Conservation (phyloP, 257 asterid genomes). For the Solanum chilense region DNA sequence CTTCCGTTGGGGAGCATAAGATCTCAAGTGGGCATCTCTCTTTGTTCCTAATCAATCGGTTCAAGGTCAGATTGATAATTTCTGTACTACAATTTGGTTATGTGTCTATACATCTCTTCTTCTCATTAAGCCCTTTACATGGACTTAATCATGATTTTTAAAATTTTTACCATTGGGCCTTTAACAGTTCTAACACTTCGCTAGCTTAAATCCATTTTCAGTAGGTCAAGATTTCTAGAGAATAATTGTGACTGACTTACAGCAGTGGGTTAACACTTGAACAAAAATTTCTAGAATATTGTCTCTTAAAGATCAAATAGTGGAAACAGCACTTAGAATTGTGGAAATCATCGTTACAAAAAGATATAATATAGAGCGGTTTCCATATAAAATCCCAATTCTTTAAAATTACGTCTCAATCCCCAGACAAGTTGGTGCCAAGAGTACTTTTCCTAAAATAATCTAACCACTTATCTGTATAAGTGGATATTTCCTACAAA, state of each 20-base stretch:
- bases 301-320: neutral
- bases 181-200: neutral
- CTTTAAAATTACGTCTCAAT: neutral
- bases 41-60: constrained; percentile 54
- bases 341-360: neutral
- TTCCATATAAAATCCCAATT: neutral
- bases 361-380: neutral
- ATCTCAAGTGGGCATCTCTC: constrained; percentile 74
- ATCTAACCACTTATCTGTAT: neutral
- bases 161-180: neutral
- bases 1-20: constrained; percentile 79
- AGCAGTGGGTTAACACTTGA: neutral
- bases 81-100: neutral
- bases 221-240: neutral
- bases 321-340: neutral
- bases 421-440: neutral
- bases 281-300: neutral
- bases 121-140: neutral
- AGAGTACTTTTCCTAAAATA: neutral
- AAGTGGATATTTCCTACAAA: neutral
- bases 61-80: constrained; percentile 56
- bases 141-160: neutral
- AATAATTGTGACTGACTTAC: neutral
- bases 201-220: neutral
- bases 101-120: neutral